Evolutionary conservation across 2,329 filamentous ascomycete species (phyloP), one percentile per base, ranked within the genome.

Genomic region (Cercospora janseana): DNA sequence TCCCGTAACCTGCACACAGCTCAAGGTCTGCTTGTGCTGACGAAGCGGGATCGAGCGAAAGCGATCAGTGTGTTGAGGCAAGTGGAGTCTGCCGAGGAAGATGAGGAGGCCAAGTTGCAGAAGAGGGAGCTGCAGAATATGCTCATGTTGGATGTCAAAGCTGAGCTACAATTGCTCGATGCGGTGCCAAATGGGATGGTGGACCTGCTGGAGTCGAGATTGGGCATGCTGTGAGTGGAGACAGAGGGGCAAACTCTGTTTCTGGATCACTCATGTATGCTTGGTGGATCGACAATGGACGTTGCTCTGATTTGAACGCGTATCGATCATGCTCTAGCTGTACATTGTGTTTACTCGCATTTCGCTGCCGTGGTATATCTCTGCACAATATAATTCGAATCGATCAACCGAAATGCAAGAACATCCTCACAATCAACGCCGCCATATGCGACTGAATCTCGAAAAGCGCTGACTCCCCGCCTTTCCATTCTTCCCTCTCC

Each of bases 141-240:
- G 86, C 69, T 92, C 15, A 78, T 87, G 71, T 70, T 91, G 43
- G 85, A 86, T 45, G 60, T 83, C 40, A 93, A 92, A 62, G 85
- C 85, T 0, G 88, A 93, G 63, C 87, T 92, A 43, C 86, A 93
- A 51, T 23, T 68, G 21, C 55, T 69, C 3, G 64, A 69, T 46
- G 60, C 61, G 10, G 35, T 57, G 6, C 52, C 60, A 3, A 40
- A 51, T 28, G 60, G 60, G 4, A 59, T 67, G 60, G 28, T 10
- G 7, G 46, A 55, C 6, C 31, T 67, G 41, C 51, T 67, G 2
- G 16, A 40, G 4, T 40, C 35, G 26, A 26, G 20, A 8, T 23
- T 40, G 35, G 21, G 35, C 21, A 40, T 6, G 10, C n/a, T 40
- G 4, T 40, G 21, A 40, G 6, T 7, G 20, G 26, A 40, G 21